Percentiles rank a stretch among this genome's conserved stretches.
Conservation (phyloP, 768 basidiomycete genomes). For the Russula foetens region DNA sequence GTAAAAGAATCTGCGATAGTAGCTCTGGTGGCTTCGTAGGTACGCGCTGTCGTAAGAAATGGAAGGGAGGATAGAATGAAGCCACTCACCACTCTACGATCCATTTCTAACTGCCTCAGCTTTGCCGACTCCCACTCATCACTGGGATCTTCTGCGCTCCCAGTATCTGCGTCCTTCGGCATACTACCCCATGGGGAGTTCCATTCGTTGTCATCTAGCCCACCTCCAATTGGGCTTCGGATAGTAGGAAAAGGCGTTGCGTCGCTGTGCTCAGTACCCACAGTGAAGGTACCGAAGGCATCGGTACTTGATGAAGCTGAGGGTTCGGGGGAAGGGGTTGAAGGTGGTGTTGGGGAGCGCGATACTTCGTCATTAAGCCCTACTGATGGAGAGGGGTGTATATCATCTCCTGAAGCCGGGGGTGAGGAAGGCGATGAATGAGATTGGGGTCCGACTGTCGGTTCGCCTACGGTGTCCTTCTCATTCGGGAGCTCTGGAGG, state of each 20-base stretch:
- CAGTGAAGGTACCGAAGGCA: constrained; percentile 51
- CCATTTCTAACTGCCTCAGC: constrained; percentile 47
- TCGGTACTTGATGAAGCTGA: constrained; percentile 37
- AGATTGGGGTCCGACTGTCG: neutral
- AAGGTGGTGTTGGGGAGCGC: neutral
- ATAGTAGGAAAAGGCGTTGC: constrained; percentile 34
- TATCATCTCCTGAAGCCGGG: neutral
- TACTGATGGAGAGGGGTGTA: neutral
- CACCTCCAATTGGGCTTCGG: constrained; percentile 8
- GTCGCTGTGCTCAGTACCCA: constrained; percentile 30
- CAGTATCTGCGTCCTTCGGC: constrained; percentile 2
- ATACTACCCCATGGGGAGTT: constrained; percentile 25
- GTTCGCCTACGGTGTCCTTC: neutral
- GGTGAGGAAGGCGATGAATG: neutral
- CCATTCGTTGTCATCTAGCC: constrained; percentile 25
- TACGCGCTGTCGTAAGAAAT: neutral
- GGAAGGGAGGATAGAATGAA: neutral
- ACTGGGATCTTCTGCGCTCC: constrained; percentile 25
- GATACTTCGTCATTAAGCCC: neutral
- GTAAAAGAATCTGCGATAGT: constrained; percentile 46
- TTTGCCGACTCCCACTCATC: constrained; percentile 65
- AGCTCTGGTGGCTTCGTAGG: constrained; percentile 54
- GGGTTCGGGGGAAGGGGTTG: neutral
- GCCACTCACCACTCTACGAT: constrained; percentile 55
- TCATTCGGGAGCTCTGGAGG: neutral